These are phyloP conservation scores for Cutaneotrichosporon cyanovorans DNA, from an alignment of 1,284 basidiomycete species.

Conservation along the genomic window DNA sequence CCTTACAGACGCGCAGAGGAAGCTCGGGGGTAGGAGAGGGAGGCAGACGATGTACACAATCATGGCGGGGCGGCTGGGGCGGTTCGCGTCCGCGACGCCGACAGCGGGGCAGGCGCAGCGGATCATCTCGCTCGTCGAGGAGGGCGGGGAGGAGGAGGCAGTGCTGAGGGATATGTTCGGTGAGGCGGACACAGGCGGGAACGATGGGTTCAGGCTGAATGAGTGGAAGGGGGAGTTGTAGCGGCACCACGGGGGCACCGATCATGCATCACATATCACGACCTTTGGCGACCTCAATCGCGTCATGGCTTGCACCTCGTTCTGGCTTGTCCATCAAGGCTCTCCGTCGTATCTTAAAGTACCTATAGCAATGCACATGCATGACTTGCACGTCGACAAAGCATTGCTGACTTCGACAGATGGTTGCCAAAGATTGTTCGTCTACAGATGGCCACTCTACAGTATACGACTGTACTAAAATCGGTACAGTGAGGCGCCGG, in stretches of 20 bases:
- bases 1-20: constrained; percentile 13
- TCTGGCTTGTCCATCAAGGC: too few species aligned
- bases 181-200: constrained; percentile 6
- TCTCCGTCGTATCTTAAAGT: too few species aligned
- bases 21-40: constrained; percentile 11
- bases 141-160: constrained; percentile 19
- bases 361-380: too few species aligned
- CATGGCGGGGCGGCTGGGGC: constrained; percentile 26
- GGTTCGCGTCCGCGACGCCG: constrained; percentile 18
- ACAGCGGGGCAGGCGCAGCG: constrained; percentile 5
- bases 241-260: not conserved
- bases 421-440: too few species aligned
- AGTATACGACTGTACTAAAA: too few species aligned
- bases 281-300: too few species aligned
- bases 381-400: too few species aligned
- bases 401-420: too few species aligned
- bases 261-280: not conserved
- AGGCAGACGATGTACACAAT: constrained; percentile 21
- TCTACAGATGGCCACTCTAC: too few species aligned
- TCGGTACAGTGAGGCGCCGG: too few species aligned
- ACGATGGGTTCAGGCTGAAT: not conserved
- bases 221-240: constrained; percentile 9
- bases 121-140: constrained; percentile 24
- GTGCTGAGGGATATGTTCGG: constrained; percentile 22
- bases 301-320: too few species aligned